Evolutionary conservation across 2,329 filamentous ascomycete genomes (phyloP), one percentile per base, ranked within the genome.

Genomic region (Pleomassaria siparia): DNA sequence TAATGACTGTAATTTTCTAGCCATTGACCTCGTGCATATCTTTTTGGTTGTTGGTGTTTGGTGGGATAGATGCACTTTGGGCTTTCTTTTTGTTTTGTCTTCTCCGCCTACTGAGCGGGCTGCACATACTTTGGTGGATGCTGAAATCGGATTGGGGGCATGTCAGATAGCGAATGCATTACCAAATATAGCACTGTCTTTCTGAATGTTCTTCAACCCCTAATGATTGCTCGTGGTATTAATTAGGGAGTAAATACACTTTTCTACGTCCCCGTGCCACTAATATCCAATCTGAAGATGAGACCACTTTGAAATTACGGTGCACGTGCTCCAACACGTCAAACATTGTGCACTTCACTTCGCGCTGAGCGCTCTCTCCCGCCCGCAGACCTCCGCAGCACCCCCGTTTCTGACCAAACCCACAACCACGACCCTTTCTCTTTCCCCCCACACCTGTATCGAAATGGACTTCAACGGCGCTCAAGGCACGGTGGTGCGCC

Each of bases 391-490:
- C 18, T 37, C 35, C 35, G 20, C 35, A 21, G 35, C 35, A 37
- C 35, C 35, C 24, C 35, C 35, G 35, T 37, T 13, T 13, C 10
- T 3, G 7, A 37, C 21, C 6, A 10, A 37, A 13, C 24, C 7
- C 35, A 6, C 32, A 18, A 35, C 35, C 24, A 11, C 35, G 13
- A 11, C 24, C 18, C 20, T 37, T 26, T n/a, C 30, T 36, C 30
- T 6, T 28, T 16, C 22, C 21, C 28, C 30, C 3, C 22, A 5
- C 33, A 26, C 40, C 7, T 24, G 25, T 21, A 24, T 10, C 12
- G 4, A 15, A 56, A 83, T 84, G 80, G 80, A 83, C 60, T 64
- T 81, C 55, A 74, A 81, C 64, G 78, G 83, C 68, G 72, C 77
- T 50, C 76, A 80, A 65, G 73, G 72, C 55, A 74, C 77, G 57